phyloP scores from a whole-genome alignment of 1,284 basidiomycete species.

The Ganoderma lingzhi region DNA sequence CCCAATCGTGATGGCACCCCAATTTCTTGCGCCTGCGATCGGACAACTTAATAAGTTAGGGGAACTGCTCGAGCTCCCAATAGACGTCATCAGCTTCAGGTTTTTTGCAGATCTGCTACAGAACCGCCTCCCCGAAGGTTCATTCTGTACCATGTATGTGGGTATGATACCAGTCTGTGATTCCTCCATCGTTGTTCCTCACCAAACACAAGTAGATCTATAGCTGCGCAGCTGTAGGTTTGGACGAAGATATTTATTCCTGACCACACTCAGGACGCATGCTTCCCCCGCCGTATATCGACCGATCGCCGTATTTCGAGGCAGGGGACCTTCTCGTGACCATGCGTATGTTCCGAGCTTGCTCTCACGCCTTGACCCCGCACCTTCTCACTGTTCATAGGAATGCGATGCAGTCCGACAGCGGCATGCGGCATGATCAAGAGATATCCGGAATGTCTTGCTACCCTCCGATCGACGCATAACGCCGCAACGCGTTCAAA shows the following conservation, averaged over 20 bases:
- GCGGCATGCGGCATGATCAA: neutral
- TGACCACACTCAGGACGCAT: neutral
- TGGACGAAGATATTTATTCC: neutral
- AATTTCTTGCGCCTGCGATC: neutral
- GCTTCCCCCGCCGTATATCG: neutral
- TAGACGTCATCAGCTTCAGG: neutral
- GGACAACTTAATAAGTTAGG: neutral
- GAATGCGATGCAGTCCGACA: neutral
- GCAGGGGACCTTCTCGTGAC: neutral
- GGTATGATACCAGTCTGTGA: neutral
- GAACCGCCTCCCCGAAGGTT: neutral
- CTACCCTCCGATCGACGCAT: neutral
- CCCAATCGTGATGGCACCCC: neutral
- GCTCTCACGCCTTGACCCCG: neutral
- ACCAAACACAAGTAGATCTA: neutral
- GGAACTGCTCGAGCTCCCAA: neutral
- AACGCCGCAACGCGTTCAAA: neutral
- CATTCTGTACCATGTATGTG: neutral
- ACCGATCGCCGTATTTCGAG: neutral
- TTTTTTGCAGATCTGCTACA: neutral
- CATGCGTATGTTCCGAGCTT: conserved; percentile 1
- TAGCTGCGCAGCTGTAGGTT: neutral
- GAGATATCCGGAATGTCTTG: conserved; percentile 27
- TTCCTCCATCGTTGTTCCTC: neutral
- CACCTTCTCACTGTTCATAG: neutral